Conservation (phyloP, 352 stramenopile genomes). For the Phytophthora megakarya region DNA sequence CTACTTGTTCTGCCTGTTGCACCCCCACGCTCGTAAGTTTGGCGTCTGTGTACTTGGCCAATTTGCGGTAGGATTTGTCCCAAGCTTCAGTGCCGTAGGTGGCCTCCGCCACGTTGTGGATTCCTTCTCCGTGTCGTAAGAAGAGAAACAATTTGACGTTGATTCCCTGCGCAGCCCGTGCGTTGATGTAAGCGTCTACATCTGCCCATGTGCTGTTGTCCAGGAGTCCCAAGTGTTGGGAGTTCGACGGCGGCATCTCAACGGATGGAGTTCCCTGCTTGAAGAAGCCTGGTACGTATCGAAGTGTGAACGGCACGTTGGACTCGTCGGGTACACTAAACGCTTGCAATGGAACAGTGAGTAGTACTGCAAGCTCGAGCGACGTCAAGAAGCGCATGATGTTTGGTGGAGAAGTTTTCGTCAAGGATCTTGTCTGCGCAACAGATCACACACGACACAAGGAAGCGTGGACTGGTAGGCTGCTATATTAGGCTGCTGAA, state of each 20-base stretch:
- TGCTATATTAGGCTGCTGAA: no score
- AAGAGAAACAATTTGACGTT: slow-evolving; percentile 38
- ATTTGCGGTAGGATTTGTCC: slow-evolving; percentile 34
- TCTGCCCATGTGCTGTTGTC: slow-evolving; percentile 37
- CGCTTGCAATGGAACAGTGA: not conserved
- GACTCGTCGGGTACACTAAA: not conserved
- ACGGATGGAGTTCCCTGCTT: slow-evolving; percentile 30
- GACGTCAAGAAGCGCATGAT: slow-evolving; percentile 7
- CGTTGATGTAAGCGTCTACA: slow-evolving; percentile 34
- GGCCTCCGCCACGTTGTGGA: slow-evolving; percentile 32
- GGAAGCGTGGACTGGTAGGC: not conserved
- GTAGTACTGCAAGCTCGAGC: not conserved
- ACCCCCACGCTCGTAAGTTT: slow-evolving; percentile 29
- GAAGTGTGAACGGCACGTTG: slow-evolving; percentile 33
- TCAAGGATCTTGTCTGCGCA: not conserved
- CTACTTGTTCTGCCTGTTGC: slow-evolving; percentile 22
- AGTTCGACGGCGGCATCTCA: slow-evolving; percentile 6
- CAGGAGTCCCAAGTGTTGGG: slow-evolving; percentile 32
- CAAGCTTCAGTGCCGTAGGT: slow-evolving; percentile 32
- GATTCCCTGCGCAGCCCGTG: slow-evolving; percentile 14
- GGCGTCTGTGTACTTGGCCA: slow-evolving; percentile 35
- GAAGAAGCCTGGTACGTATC: slow-evolving; percentile 44
- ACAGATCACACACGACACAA: slow-evolving; percentile 5
- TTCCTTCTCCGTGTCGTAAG: slow-evolving; percentile 31
- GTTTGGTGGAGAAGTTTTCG: not conserved